A percentile compares a stretch with the other conserved stretches of the same genome.
These are phyloP conservation scores for Calonectria hongkongensis DNA, from an alignment of 2,329 filamentous ascomycete genomes.

Conservation along the genomic window DNA sequence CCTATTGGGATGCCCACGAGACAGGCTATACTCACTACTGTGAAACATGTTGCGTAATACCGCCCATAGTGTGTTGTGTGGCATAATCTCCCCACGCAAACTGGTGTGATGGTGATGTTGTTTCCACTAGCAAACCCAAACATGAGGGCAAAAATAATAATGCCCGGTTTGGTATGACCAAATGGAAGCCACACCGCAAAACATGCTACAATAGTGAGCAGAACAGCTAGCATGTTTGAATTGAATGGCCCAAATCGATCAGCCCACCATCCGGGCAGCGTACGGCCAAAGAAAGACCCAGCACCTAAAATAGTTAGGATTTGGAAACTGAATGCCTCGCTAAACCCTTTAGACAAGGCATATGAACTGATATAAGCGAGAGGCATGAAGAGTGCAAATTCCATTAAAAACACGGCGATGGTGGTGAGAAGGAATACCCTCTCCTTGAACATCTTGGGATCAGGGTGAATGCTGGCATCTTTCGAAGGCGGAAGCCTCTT, in stretches of 20 bases:
- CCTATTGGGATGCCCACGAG: conserved; percentile 19
- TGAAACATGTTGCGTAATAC: conserved; percentile 19
- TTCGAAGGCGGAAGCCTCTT: not conserved
- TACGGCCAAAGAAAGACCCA: not conserved
- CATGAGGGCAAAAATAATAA: not conserved
- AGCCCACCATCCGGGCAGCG: conserved; percentile 3
- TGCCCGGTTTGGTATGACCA: not conserved
- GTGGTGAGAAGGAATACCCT: conserved; percentile 2
- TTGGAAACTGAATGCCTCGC: not conserved
- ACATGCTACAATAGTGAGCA: not conserved
- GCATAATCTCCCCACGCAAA: conserved; percentile 2
- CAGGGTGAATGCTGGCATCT: conserved; percentile 3
- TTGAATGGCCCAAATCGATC: conserved; percentile 19
- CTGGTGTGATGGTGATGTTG: conserved; percentile 14
- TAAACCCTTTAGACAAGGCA: conserved; percentile 6
- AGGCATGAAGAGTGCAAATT: conserved; percentile 15
- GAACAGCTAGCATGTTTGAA: conserved; percentile 3
- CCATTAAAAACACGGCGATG: not conserved
- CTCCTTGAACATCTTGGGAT: conserved; percentile 17
- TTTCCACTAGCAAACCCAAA: conserved; percentile 13
- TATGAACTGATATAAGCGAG: conserved; percentile 8
- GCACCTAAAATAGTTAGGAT: not conserved
- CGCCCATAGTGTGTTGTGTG: conserved; percentile 15
- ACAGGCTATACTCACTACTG: conserved; percentile 5
- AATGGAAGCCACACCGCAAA: conserved; percentile 20